Evolutionary conservation across 2,329 filamentous ascomycete genomes (phyloP), one percentile per base, ranked within the genome.

Genomic region (Colletotrichum sp.): DNA sequence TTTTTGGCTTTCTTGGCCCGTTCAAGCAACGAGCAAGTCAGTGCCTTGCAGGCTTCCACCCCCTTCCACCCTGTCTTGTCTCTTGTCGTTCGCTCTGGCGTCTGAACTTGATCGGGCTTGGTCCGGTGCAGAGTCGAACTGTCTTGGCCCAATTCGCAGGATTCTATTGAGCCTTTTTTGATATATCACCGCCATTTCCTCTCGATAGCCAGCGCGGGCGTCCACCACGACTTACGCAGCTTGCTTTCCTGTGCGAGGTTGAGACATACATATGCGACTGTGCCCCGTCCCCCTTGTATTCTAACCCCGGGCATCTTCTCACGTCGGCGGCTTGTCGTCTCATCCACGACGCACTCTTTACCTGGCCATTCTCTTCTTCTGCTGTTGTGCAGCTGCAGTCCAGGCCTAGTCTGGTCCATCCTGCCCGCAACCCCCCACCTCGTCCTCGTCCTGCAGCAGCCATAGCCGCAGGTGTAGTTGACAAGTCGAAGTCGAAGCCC

Each of bases 301-400:
- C 32, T 26, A 16, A 44, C 67, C 63, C 34, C 8, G 16, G 30
- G 15, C 30, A n/a, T 3, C n/a, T 26, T 8, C 32, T 52, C 68
- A 68, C 69, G 60, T 76, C 69, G 73, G 69, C 73, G 69, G 73
- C 63, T 76, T 76, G 69, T 73, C 57, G 64, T 73, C 73, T 72
- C 64, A 72, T 76, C 55, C 39, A 68, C 55, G 39, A 52, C 68
- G 44, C 36, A 65, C 72, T 72, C 69, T 49, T 18, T 34, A 59
- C 66, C 57, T 70, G 66, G 39, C 39, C 72, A 34, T 18, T 59
- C 12, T 26, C 39, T 52, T 36, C 44, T 13, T 62, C 18, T 30
- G 26, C 44, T 60, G 26, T 67, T 28, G 32, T 65, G 67, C 72
- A 65, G 26, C 67, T 74, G 72, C 72, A 65, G 59, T 32, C 55